Percentiles rank a stretch among this genome's conserved stretches.
Conservation (phyloP, 2,329 filamentous ascomycete species). For the Arachnomyces sp. region DNA sequence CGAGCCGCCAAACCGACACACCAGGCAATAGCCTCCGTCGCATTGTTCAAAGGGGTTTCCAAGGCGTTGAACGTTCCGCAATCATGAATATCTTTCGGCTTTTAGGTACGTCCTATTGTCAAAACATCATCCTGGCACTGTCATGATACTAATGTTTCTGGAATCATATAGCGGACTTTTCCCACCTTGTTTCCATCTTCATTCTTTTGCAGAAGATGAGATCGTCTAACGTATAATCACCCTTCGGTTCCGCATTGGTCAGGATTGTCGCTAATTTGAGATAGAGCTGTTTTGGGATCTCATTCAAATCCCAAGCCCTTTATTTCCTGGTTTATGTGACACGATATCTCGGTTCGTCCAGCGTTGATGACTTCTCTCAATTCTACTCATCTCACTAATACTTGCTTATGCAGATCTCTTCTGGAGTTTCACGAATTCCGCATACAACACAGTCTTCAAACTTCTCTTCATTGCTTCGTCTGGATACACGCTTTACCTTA, state of each 20-base stretch:
- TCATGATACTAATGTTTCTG: conserved; percentile 9
- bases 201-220: conserved; percentile 97
- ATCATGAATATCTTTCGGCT: conserved; percentile 64
- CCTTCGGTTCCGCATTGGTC: neutral
- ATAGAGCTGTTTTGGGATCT: conserved; percentile 96
- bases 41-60: neutral
- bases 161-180: conserved; percentile 66
- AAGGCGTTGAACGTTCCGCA: conserved; percentile 11
- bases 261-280: conserved; percentile 15
- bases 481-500: conserved; percentile 92
- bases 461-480: conserved; percentile 86
- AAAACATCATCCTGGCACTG: neutral
- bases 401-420: conserved; percentile 60
- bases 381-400: conserved; percentile 14
- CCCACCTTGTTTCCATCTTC: conserved; percentile 86
- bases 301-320: conserved; percentile 95
- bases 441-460: conserved; percentile 95
- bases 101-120: conserved; percentile 43
- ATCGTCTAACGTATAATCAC: conserved; percentile 64
- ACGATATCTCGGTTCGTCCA: conserved; percentile 86
- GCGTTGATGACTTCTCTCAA: conserved; percentile 16
- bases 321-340: conserved; percentile 92
- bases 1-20: neutral
- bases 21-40: conserved; percentile 1
- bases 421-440: conserved; percentile 66